Percentiles rank a stretch among this genome's conserved stretches.
Evolutionary conservation across 257 asterid species (phyloP).

Genomic region (Anisodus tanguticus): DNA sequence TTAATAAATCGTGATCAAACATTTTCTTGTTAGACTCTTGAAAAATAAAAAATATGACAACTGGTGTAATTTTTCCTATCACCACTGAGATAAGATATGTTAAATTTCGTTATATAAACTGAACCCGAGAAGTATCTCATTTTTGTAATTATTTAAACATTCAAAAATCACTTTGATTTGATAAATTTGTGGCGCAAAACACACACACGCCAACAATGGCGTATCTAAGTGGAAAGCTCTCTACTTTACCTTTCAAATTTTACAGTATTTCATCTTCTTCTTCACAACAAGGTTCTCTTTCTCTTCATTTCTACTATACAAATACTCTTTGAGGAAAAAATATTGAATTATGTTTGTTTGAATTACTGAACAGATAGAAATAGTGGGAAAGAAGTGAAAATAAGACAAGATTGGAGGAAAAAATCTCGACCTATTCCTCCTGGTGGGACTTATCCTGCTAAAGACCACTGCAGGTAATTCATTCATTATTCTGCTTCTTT

Average conservation of each 20-base stretch:
- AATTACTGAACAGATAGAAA: constrained; percentile 46
- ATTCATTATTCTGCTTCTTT: constrained; percentile 27
- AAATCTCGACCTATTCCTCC: constrained; percentile 87
- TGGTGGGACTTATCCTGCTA: constrained; percentile 97
- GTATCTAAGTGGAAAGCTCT: constrained; percentile 54
- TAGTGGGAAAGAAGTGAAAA: constrained; percentile 54
- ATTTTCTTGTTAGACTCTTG: no score
- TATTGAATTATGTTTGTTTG: background rate
- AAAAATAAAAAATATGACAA: no score
- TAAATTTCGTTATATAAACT: no score
- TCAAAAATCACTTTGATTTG: background rate
- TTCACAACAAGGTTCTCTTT: constrained; percentile 29
- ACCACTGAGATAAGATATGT: no score
- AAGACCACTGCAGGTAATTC: constrained; percentile 86
- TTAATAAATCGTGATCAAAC: no score
- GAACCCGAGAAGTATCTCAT: no score
- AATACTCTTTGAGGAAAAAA: background rate
- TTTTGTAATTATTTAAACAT: no score
- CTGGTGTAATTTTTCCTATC: no score
- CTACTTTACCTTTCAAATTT: constrained; percentile 49
- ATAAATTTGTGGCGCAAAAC: constrained; percentile 24
- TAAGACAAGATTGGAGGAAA: constrained; percentile 93
- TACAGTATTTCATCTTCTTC: constrained; percentile 56
- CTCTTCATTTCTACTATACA: background rate
- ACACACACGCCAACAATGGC: constrained; percentile 49